These are phyloP conservation scores for Trametes villosa DNA, from an alignment of 768 basidiomycete genomes.

Conservation along the genomic window DNA sequence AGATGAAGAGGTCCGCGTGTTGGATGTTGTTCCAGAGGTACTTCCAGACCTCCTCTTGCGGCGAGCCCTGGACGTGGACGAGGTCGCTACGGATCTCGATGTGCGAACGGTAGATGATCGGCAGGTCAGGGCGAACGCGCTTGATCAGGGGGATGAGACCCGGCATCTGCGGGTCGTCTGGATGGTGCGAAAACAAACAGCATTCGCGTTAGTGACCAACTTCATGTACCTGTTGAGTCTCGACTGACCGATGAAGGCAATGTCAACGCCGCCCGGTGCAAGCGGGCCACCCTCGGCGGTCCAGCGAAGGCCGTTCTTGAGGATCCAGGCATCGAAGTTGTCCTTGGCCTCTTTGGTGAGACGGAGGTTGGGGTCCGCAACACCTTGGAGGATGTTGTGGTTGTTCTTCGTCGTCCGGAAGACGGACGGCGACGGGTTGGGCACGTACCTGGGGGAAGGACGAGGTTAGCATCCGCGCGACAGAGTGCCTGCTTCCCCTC, in stretches of 20 bases:
- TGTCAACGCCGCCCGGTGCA: constrained; percentile 79
- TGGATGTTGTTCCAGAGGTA: constrained; percentile 94
- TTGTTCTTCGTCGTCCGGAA: constrained; percentile 96
- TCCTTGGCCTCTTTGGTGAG: constrained; percentile 80
- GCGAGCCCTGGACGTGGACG: constrained; percentile 77
- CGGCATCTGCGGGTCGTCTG: constrained; percentile 92
- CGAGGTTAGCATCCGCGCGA: constrained; percentile 13
- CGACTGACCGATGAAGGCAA: constrained; percentile 81
- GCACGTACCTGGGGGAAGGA: constrained; percentile 67
- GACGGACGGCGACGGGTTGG: constrained; percentile 85
- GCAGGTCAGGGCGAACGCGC: constrained; percentile 79
- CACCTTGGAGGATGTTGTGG: constrained; percentile 94
- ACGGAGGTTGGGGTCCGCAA: constrained; percentile 76
- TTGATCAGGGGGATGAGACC: constrained; percentile 93
- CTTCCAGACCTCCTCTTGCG: constrained; percentile 92
- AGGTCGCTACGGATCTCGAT: constrained; percentile 89
- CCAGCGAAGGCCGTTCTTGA: constrained; percentile 89
- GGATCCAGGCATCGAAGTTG: constrained; percentile 85
- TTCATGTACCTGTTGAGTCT: background rate
- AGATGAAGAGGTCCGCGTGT: constrained; percentile 89
- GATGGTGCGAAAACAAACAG: constrained; percentile 20
- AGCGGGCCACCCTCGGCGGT: constrained; percentile 84
- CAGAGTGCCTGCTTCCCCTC: background rate
- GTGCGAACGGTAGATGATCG: constrained; percentile 93
- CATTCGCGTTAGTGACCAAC: constrained; percentile 10